Conservation (phyloP, 2,329 filamentous ascomycete genomes). For the Alternaria ventricosa region DNA sequence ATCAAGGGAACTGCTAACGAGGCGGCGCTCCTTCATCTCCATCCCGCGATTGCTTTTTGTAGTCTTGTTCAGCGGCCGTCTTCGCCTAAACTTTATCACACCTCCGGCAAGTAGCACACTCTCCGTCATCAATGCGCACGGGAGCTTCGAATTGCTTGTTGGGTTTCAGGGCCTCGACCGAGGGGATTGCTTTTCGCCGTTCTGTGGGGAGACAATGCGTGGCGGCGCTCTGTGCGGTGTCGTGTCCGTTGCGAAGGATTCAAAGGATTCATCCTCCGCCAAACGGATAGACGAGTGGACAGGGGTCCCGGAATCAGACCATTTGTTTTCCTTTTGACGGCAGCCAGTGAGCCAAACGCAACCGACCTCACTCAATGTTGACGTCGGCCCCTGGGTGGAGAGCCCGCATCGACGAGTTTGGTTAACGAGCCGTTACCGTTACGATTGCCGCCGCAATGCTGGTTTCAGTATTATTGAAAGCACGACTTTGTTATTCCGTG, state of each 20-base stretch:
- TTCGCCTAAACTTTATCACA: slow-evolving; percentile 19
- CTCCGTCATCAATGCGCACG: not conserved
- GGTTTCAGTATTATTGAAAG: slow-evolving; percentile 15
- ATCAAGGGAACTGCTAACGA: slow-evolving; percentile 4
- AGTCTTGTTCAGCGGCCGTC: slow-evolving; percentile 13
- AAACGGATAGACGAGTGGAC: slow-evolving; percentile 10
- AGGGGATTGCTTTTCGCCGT: slow-evolving; percentile 11
- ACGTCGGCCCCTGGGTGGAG: slow-evolving; percentile 11
- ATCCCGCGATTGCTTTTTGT: slow-evolving; percentile 16
- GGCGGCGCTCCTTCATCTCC: slow-evolving; percentile 8
- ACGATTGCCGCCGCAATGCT: not conserved
- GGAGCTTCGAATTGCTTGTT: slow-evolving; percentile 10
- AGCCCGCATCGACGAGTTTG: not conserved
- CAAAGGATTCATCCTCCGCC: slow-evolving; percentile 5
- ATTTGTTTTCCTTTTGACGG: slow-evolving; percentile 20
- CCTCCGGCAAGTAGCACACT: slow-evolving; percentile 3
- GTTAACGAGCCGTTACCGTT: slow-evolving; percentile 3
- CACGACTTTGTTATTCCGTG: not conserved
- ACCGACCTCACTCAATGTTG: slow-evolving; percentile 13
- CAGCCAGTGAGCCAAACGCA: slow-evolving; percentile 6
- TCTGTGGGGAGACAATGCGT: not conserved
- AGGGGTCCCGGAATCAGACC: slow-evolving; percentile 12
- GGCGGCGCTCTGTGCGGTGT: not conserved
- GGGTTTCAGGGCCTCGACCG: not conserved
- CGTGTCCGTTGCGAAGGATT: slow-evolving; percentile 7